These are phyloP conservation scores for Bipolaris sorokiniana DNA, from an alignment of 2,329 filamentous ascomycete genomes.

Conservation along the genomic window DNA sequence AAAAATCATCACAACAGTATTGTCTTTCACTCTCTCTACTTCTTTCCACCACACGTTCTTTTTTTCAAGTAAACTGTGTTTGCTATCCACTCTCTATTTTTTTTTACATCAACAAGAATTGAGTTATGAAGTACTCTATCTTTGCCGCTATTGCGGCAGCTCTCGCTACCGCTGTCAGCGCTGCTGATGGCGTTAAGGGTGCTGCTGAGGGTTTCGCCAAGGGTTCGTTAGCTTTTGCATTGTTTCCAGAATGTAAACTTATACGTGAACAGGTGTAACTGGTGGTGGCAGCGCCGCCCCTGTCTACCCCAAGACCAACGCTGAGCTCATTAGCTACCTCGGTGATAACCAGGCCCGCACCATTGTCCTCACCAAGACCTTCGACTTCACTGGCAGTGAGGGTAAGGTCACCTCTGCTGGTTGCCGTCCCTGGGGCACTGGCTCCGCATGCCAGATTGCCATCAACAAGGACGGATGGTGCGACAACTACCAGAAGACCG, in stretches of 20 bases:
- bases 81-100: conserved; percentile 28
- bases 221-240: conserved; percentile 12
- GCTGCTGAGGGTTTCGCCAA: conserved; percentile 37
- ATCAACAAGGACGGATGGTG: conserved; percentile 65
- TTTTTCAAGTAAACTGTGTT: conserved; percentile 27
- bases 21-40: conserved; percentile 22
- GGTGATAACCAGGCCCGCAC: conserved; percentile 60
- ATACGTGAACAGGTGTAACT: conserved; percentile 22
- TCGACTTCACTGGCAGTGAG: conserved; percentile 63
- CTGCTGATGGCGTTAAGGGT: conserved; percentile 34
- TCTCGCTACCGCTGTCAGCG: conserved; percentile 26
- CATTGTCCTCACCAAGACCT: conserved; percentile 63
- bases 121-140: conserved; percentile 29
- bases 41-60: background rate
- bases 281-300: conserved; percentile 31
- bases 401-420: conserved; percentile 60
- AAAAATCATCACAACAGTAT: conserved; percentile 1
- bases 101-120: conserved; percentile 5
- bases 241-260: background rate
- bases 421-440: conserved; percentile 60
- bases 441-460: conserved; percentile 64
- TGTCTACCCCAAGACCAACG: conserved; percentile 36
- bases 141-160: conserved; percentile 25
- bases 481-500: conserved; percentile 62
- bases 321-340: conserved; percentile 66